phyloP scores from a whole-genome alignment of 1,139 yeast species.

The Yamadazyma dushanensis region DNA sequence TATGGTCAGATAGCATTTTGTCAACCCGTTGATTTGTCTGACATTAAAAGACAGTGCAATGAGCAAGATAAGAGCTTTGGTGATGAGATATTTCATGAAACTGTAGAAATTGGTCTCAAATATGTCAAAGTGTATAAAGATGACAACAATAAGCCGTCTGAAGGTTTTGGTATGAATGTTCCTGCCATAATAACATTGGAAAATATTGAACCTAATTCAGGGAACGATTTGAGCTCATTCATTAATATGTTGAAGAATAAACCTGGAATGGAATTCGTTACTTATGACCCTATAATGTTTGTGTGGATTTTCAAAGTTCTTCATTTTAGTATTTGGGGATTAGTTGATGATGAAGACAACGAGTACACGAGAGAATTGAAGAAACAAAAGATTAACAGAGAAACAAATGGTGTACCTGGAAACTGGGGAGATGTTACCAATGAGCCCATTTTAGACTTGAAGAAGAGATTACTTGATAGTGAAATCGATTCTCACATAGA shows the following conservation, averaged over 20 bases:
- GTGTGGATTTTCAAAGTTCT: conserved; percentile 81
- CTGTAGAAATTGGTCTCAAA: conserved; percentile 56
- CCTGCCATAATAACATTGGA: conserved; percentile 85
- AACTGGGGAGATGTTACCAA: conserved; percentile 10
- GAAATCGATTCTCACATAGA: conserved; percentile 14
- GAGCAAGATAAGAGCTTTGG: conserved; percentile 30
- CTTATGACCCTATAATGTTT: conserved; percentile 76
- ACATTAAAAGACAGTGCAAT: conserved; percentile 25
- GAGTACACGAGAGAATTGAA: conserved; percentile 29
- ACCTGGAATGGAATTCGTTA: conserved; percentile 72
- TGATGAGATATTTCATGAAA: conserved; percentile 52
- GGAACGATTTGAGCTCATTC: conserved; percentile 26
- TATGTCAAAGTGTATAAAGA: conserved; percentile 70
- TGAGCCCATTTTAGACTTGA: conserved; percentile 12
- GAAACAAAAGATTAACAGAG: conserved; percentile 32
- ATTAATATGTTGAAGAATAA: conserved; percentile 52
- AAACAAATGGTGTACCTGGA: conserved; percentile 39
- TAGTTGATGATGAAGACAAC: conserved; percentile 39
- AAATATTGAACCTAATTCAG: conserved; percentile 51
- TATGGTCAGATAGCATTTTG: conserved; percentile 75
- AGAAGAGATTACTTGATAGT: conserved; percentile 12
- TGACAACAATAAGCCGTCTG: conserved; percentile 52
- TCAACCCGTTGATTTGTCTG: conserved; percentile 71
- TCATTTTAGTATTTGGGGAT: conserved; percentile 94
- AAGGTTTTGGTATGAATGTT: conserved; percentile 75